Evolutionary conservation across 768 basidiomycete genomes (phyloP).

Genomic region (Tulasnella sp.): DNA sequence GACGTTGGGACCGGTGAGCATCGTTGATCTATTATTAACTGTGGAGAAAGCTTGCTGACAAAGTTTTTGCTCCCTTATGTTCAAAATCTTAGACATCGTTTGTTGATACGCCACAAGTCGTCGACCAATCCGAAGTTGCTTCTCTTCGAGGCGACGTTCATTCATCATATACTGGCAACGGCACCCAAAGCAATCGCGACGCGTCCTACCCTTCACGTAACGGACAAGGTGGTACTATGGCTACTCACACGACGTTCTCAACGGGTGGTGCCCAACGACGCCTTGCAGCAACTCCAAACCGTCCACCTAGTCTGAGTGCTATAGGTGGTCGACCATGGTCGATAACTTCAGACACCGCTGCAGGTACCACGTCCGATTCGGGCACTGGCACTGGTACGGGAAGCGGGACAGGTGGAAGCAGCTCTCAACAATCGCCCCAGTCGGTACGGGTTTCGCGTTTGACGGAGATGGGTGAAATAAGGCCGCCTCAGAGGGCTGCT

Average conservation of each 20-base stretch:
- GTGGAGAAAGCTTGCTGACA: neutral
- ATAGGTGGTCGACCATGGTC: slow-evolving; percentile 5
- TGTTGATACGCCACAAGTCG: slow-evolving; percentile 8
- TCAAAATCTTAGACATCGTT: slow-evolving; percentile 1
- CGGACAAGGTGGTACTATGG: neutral
- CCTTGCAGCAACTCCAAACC: neutral
- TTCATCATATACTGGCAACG: neutral
- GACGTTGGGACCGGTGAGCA: slow-evolving; percentile 15
- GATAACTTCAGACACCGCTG: neutral
- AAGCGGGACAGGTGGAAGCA: neutral
- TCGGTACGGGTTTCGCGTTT: neutral
- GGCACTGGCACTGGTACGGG: slow-evolving; percentile 5
- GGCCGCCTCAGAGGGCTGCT: neutral
- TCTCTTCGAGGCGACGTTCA: slow-evolving; percentile 6
- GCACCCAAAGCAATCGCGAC: neutral
- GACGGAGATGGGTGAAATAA: neutral
- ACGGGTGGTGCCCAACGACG: neutral
- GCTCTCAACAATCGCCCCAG: neutral
- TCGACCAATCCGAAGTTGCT: neutral
- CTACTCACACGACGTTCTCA: neutral
- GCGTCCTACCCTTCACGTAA: neutral
- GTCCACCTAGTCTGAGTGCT: slow-evolving; percentile 7
- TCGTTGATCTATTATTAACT: neutral
- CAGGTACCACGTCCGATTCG: neutral
- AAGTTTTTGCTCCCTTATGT: neutral